A percentile compares a stretch with the other conserved stretches of the same genome.
Conservation (phyloP, 495 filamentous ascomycete genomes). For the Parmelia sp. region DNA sequence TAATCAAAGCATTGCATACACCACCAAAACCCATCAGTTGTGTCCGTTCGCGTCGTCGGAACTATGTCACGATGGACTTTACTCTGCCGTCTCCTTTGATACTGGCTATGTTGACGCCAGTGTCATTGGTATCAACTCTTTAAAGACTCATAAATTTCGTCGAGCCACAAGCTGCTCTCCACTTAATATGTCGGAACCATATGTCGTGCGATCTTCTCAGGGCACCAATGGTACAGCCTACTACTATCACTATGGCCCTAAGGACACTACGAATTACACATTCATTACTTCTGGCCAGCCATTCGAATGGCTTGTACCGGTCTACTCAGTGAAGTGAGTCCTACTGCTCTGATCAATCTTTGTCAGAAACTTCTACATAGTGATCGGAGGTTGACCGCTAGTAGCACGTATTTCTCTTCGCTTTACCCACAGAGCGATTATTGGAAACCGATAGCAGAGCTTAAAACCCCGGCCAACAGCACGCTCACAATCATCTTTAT, state of each 20-base stretch:
- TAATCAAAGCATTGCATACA: slow-evolving; percentile 22
- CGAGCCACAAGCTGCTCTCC: slow-evolving; percentile 27
- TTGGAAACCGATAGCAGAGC: slow-evolving; percentile 21
- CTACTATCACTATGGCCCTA: slow-evolving; percentile 24
- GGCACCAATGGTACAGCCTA: slow-evolving; percentile 17
- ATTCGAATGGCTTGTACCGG: slow-evolving; percentile 24
- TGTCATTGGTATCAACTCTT: slow-evolving; percentile 24
- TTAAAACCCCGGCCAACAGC: slow-evolving; percentile 12
- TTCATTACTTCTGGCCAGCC: slow-evolving; percentile 22
- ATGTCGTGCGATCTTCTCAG: slow-evolving; percentile 3
- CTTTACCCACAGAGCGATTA: slow-evolving; percentile 11
- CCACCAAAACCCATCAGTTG: slow-evolving; percentile 3
- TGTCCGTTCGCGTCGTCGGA: slow-evolving; percentile 26
- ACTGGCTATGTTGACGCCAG: slow-evolving; percentile 26
- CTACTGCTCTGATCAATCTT: neutral
- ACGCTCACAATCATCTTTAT: slow-evolving; percentile 29
- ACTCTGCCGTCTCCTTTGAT: slow-evolving; percentile 22
- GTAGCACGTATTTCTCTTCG: slow-evolving; percentile 15
- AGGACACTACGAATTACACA: slow-evolving; percentile 16
- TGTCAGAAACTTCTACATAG: neutral
- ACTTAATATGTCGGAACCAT: slow-evolving; percentile 23
- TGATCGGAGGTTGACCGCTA: neutral
- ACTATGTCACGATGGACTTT: slow-evolving; percentile 17
- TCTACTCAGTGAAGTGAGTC: slow-evolving; percentile 24
- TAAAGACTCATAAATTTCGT: slow-evolving; percentile 19